phyloP scores from a whole-genome alignment of 129 eudicot genomes.

The Artemisia argyi region DNA sequence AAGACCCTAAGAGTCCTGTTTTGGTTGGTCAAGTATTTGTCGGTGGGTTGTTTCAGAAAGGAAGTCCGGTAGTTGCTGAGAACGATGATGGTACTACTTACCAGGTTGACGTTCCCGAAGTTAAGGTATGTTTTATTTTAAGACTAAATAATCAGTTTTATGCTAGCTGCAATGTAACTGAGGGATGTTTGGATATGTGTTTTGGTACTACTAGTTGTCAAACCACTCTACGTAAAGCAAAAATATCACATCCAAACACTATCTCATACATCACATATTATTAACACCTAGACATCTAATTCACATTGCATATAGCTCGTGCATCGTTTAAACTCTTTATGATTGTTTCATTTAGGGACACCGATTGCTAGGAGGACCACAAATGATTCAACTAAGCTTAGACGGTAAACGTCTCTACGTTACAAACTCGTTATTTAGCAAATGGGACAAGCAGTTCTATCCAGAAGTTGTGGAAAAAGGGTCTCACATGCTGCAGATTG shows the following conservation, averaged over 20 bases:
- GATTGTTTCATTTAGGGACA: constrained; percentile 54
- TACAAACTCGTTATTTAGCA: constrained; percentile 87
- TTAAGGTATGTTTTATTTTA: constrained; percentile 53
- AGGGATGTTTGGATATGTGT: background rate
- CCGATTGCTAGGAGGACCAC: constrained; percentile 88
- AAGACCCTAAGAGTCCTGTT: constrained; percentile 72
- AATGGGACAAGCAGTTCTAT: constrained; percentile 94
- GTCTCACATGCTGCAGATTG: constrained; percentile 92
- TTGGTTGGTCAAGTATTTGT: constrained; percentile 84
- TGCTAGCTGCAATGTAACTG: too few species aligned
- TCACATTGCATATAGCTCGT: too few species aligned
- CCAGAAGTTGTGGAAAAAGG: constrained; percentile 91
- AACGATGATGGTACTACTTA: constrained; percentile 79
- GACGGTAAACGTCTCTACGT: constrained; percentile 90
- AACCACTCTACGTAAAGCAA: background rate
- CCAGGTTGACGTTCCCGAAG: constrained; percentile 79
- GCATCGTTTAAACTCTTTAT: background rate
- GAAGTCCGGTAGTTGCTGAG: constrained; percentile 71
- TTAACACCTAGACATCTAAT: background rate
- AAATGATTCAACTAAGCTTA: constrained; percentile 92
- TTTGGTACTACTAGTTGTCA: too few species aligned
- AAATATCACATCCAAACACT: background rate
- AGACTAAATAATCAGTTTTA: too few species aligned
- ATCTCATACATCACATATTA: background rate
- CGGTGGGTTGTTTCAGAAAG: constrained; percentile 77